Conservation (phyloP, 1,284 basidiomycete species). For the Cutaneotrichosporon spelunceum region DNA sequence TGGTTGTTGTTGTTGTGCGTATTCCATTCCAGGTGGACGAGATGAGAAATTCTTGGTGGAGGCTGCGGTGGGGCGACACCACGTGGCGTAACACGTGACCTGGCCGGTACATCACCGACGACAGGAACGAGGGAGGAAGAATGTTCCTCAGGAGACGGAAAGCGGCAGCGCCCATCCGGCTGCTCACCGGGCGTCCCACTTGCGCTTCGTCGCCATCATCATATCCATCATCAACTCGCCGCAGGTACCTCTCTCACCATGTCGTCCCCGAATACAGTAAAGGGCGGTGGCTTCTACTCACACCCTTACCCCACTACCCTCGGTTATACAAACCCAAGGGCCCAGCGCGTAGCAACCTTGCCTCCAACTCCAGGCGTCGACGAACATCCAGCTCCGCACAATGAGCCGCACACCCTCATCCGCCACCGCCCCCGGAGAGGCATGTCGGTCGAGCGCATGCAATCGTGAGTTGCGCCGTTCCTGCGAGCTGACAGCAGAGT, state of each 20-base stretch:
- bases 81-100: neutral
- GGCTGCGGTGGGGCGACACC: neutral
- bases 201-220: neutral
- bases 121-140: no score
- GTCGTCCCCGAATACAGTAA: constrained; percentile 12
- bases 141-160: no score
- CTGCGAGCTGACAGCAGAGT: constrained; percentile 24
- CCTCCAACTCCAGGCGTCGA: neutral
- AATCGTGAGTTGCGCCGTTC: constrained; percentile 1
- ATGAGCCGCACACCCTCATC: constrained; percentile 8
- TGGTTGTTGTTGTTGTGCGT: constrained; percentile 2
- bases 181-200: no score
- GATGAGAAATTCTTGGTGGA: constrained; percentile 3
- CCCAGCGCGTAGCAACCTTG: constrained; percentile 6
- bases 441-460: constrained; percentile 18
- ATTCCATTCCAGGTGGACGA: no score
- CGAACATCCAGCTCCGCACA: neutral
- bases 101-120: no score
- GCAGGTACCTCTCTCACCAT: constrained; percentile 2
- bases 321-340: constrained; percentile 18
- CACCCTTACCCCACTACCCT: constrained; percentile 4
- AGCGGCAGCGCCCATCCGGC: no score
- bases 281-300: constrained; percentile 18
- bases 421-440: constrained; percentile 19
- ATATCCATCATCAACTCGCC: neutral